Percentiles rank a stretch among this genome's conserved stretches.
Evolutionary conservation across 2,329 filamentous ascomycete species (phyloP).

Genomic region (Podosphaera leucotricha): DNA sequence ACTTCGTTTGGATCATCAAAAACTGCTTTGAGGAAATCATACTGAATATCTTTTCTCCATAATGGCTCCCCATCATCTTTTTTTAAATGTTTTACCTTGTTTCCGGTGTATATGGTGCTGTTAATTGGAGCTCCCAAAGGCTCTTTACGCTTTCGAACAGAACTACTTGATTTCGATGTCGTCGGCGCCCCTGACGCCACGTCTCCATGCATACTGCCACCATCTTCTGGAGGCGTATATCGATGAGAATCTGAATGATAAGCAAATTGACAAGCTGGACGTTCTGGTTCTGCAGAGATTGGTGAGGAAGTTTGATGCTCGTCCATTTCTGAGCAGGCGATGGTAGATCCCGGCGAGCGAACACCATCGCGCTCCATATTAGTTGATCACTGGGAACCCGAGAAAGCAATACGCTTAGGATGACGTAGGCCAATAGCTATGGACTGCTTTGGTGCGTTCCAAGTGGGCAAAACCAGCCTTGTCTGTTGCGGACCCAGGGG

Average conservation of each 20-base stretch:
- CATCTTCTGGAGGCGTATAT: slow-evolving; percentile 13
- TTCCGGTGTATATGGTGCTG: slow-evolving; percentile 12
- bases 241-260: slow-evolving; percentile 8
- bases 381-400: background rate
- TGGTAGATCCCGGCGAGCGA: slow-evolving; percentile 11
- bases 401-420: too few species aligned
- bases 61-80: slow-evolving; percentile 74
- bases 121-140: slow-evolving; percentile 7
- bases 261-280: slow-evolving; percentile 11
- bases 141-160: slow-evolving; percentile 9
- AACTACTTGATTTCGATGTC: slow-evolving; percentile 3
- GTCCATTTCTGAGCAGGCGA: slow-evolving; percentile 14
- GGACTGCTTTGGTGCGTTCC: too few species aligned
- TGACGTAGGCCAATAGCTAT: too few species aligned
- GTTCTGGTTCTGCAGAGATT: slow-evolving; percentile 11
- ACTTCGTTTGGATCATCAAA: slow-evolving; percentile 52
- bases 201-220: slow-evolving; percentile 9
- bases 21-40: slow-evolving; percentile 58
- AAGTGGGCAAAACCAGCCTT: too few species aligned
- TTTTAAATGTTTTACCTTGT: slow-evolving; percentile 63
- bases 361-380: background rate
- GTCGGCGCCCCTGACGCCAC: slow-evolving; percentile 4
- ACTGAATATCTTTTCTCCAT: slow-evolving; percentile 74
- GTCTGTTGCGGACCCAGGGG: too few species aligned
- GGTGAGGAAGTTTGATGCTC: slow-evolving; percentile 13